Conservation (phyloP, 108 stramenopile species). For the Stephanodiscus minutulus region DNA sequence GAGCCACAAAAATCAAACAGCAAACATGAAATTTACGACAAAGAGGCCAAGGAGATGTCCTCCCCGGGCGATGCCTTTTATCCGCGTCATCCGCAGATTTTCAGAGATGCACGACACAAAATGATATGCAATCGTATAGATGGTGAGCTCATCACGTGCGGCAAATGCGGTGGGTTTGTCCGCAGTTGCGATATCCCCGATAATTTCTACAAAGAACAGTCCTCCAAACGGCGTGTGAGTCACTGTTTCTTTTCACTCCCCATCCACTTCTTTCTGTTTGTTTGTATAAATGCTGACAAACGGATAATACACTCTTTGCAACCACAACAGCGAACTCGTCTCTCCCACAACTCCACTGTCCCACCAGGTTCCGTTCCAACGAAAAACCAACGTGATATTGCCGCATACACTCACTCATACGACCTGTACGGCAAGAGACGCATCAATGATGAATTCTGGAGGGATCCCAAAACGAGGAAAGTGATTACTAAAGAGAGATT, state of each 20-base stretch:
- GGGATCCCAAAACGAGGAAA: slow-evolving; percentile 1
- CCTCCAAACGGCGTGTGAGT: background rate
- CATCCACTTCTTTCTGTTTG: background rate
- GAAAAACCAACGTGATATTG: slow-evolving; percentile 5
- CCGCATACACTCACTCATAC: slow-evolving; percentile 22
- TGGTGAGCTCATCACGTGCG: slow-evolving; percentile 2
- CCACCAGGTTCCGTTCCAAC: too few relatives aligned
- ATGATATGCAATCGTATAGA: background rate
- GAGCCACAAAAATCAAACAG: background rate
- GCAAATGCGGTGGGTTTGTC: background rate
- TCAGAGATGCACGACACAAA: background rate
- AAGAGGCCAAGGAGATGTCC: too few relatives aligned
- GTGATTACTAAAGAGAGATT: slow-evolving; percentile 20
- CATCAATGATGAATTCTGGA: slow-evolving; percentile 17
- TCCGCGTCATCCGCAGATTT: background rate
- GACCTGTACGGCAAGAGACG: slow-evolving; percentile 11
- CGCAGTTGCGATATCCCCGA: too few relatives aligned
- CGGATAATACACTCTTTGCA: background rate
- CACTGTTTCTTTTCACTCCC: slow-evolving; percentile 1
- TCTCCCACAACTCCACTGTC: background rate
- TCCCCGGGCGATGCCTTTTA: too few relatives aligned
- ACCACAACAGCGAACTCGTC: background rate
- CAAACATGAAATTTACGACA: too few relatives aligned
- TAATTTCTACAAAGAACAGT: too few relatives aligned
- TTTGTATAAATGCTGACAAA: background rate